Evolutionary conservation across 768 basidiomycete genomes (phyloP), one percentile per base, ranked within the genome.

Genomic region (Cystofilobasidium macerans): DNA sequence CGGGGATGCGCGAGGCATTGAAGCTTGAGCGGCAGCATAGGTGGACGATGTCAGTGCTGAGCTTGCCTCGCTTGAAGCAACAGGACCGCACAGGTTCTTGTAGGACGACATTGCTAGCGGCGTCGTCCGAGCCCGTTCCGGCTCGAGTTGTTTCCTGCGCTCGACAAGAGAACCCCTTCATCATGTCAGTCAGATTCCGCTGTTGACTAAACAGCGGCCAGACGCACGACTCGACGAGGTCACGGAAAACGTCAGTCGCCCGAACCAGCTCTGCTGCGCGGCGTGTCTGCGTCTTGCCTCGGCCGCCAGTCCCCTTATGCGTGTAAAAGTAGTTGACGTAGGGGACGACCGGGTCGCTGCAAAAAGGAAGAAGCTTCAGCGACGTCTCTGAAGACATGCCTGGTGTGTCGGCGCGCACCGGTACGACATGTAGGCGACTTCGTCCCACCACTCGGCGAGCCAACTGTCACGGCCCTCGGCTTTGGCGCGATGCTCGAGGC

Each of bases 381-480:
- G 40, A 35, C 38, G 20, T 7, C 5, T 40, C 58, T 28, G 57
- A n/a, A 18, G 35, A n/a, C 26, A 63, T 30, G 36, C 43, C 33
- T 26, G 35, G 22, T 5, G 48, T 22, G 22, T 38, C 45, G 6
- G 47, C 33, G 45, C 45, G 30, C 40, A 70, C 69, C 92, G 79
- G 74, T 92, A 97, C 6, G 83, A 81, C 71, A 92, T 80, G 72
- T 95, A 97, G 0, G 93, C 93, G 6, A 76, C 82, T 40, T 95
- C 89, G 77, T 98, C 93, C 94, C 94, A 99, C 95, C 95, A 99
- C 60, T 94, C 90, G 56, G 83, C 82, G n/a, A 99, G 80, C 95
- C 95, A 99, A 78, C 82, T 92, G 42, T 80, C 79, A 53, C 78
- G 81, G 20, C 69, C 73, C 30, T 83, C 80, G 0, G 80, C 79